Conservation (phyloP, 805 yeast genomes). For the Tanozyma kutaoensis region DNA sequence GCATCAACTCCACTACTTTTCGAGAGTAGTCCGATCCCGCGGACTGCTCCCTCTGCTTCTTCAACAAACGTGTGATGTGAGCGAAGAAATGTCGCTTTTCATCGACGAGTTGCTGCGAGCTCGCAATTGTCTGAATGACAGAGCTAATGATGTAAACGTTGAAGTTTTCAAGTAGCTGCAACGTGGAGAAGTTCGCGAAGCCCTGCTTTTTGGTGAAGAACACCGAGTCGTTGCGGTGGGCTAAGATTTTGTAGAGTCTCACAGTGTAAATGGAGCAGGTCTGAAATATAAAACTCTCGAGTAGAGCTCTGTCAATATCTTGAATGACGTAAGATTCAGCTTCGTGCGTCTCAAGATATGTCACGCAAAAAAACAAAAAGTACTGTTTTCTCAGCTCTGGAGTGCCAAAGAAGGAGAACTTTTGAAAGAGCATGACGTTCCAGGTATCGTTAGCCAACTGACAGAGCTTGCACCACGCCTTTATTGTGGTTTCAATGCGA, state of each 20-base stretch:
- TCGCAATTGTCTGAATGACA: slow-evolving; percentile 9
- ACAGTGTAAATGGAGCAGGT: slow-evolving; percentile 13
- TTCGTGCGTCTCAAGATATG: slow-evolving; percentile 10
- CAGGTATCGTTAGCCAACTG: slow-evolving; percentile 10
- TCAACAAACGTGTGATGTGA: slow-evolving; percentile 8
- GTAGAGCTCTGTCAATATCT: slow-evolving; percentile 7
- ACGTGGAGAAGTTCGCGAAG: slow-evolving; percentile 7
- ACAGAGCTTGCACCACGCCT: slow-evolving; percentile 13
- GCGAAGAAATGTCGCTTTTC: slow-evolving; percentile 5
- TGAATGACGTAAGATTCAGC: slow-evolving; percentile 5
- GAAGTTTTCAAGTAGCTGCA: slow-evolving; percentile 8
- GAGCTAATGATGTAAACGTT: slow-evolving; percentile 8
- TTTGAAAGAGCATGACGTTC: slow-evolving; percentile 23
- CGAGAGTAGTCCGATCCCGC: slow-evolving; percentile 18
- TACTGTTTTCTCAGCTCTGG: slow-evolving; percentile 20
- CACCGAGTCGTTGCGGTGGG: slow-evolving; percentile 6
- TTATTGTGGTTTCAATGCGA: slow-evolving; percentile 14
- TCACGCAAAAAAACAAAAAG: slow-evolving; percentile 13
- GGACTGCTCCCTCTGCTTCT: slow-evolving; percentile 13
- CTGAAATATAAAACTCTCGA: slow-evolving; percentile 13
- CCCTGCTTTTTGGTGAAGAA: slow-evolving; percentile 7
- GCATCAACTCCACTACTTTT: slow-evolving; percentile 11
- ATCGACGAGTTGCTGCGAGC: background rate
- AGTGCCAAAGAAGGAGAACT: slow-evolving; percentile 26
- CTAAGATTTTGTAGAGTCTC: slow-evolving; percentile 8